phyloP scores from a whole-genome alignment of 192 early-diverging fungal species.

The Rhizophlyctis rosea region DNA sequence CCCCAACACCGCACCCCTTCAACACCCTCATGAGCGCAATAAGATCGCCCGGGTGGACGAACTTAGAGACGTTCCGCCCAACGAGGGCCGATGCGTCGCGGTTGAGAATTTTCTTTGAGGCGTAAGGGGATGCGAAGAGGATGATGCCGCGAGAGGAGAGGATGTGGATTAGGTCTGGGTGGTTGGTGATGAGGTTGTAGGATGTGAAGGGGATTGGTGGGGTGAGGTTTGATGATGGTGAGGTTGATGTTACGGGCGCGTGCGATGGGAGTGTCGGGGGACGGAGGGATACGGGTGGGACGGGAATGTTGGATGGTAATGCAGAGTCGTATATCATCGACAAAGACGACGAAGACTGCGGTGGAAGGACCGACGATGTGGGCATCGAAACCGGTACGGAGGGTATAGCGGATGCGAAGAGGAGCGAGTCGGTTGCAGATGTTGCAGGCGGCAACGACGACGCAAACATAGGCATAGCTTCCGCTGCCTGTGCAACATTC shows the following conservation, averaged over 20 bases:
- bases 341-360: no score
- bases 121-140: constrained; percentile 52
- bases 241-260: not conserved
- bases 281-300: not conserved
- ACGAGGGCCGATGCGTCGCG: constrained; percentile 49
- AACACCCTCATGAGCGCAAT: constrained; percentile 65
- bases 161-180: constrained; percentile 64
- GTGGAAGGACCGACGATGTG: no score
- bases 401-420: no score
- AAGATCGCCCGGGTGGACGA: constrained; percentile 60
- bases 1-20: constrained; percentile 42
- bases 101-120: constrained; percentile 40
- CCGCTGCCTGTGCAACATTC: no score
- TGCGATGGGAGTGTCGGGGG: not conserved
- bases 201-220: not conserved
- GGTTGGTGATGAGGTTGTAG: constrained; percentile 14
- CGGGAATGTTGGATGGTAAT: not conserved
- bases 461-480: not conserved
- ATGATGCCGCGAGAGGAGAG: constrained; percentile 66
- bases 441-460: not conserved
- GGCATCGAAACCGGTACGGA: no score
- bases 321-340: not conserved
- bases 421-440: constrained; percentile 1
- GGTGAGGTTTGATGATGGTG: not conserved
- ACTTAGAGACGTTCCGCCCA: constrained; percentile 43